Percentiles rank a stretch among this genome's conserved stretches.
Evolutionary conservation across 129 eudicot genomes (phyloP).

Genomic region (Flaveria bidentis): DNA sequence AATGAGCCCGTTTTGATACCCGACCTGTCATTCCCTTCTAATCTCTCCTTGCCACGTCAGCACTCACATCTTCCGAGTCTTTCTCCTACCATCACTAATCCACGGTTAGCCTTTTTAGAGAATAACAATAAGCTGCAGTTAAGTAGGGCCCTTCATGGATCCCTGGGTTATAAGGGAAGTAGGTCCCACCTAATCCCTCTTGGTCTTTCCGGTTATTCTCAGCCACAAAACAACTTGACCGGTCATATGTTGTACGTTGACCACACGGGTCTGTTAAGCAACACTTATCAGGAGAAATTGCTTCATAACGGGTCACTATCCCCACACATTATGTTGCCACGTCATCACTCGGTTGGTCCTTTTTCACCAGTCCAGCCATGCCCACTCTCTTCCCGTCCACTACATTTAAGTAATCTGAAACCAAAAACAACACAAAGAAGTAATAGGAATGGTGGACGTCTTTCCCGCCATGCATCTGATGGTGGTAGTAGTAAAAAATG

Average conservation of each 20-base stretch:
- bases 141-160: conserved; percentile 51
- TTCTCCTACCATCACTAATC: conserved; percentile 46
- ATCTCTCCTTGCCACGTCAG: conserved; percentile 50
- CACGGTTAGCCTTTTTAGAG: conserved; percentile 53
- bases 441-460: conserved; percentile 48
- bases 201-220: conserved; percentile 46
- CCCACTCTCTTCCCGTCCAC: conserved; percentile 54
- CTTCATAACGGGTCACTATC: conserved; percentile 63
- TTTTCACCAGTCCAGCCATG: conserved; percentile 52
- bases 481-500: conserved; percentile 54
- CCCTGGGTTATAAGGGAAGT: conserved; percentile 49
- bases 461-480: conserved; percentile 71
- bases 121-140: conserved; percentile 49
- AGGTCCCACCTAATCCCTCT: conserved; percentile 50
- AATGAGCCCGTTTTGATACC: conserved; percentile 62
- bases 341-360: conserved; percentile 58
- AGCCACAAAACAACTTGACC: conserved; percentile 61
- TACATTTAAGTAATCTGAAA: conserved; percentile 63
- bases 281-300: conserved; percentile 63
- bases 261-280: conserved; percentile 67
- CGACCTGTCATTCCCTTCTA: conserved; percentile 66
- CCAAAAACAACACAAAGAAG: conserved; percentile 47
- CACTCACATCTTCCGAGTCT: conserved; percentile 44
- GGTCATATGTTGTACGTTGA: conserved; percentile 67
- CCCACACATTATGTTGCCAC: conserved; percentile 49